Conservation (phyloP, 2,329 filamentous ascomycete genomes). For the Dothideomycetidae sp. region DNA sequence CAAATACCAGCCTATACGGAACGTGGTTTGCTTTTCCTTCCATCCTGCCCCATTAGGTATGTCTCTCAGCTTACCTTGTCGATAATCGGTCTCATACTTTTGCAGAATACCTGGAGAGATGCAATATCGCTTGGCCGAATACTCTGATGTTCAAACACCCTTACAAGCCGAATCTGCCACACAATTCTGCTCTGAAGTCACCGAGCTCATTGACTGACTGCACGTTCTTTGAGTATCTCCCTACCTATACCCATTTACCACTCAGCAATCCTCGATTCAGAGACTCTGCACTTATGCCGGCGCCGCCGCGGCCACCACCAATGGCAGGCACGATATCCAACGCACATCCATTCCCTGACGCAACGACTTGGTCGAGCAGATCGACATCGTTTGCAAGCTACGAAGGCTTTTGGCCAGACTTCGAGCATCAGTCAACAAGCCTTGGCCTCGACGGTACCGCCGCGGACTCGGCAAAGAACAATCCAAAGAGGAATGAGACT, state of each 20-base stretch:
- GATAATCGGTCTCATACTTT: too few relatives aligned
- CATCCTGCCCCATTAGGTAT: constrained; percentile 68
- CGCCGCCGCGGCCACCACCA: background rate
- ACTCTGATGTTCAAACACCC: constrained; percentile 20
- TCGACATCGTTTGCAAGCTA: constrained; percentile 2
- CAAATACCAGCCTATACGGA: constrained; percentile 51
- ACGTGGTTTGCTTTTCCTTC: constrained; percentile 66
- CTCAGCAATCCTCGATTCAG: constrained; percentile 1
- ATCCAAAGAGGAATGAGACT: constrained; percentile 9
- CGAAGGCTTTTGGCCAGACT: constrained; percentile 6
- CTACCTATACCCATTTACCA: background rate
- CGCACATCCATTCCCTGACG: background rate
- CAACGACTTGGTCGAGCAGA: background rate
- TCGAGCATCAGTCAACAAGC: constrained; percentile 4
- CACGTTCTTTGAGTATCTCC: background rate
- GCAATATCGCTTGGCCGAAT: constrained; percentile 69
- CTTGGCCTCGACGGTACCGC: background rate
- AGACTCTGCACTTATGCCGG: constrained; percentile 1
- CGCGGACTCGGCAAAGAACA: constrained; percentile 3
- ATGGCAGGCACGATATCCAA: background rate
- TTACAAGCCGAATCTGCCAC: constrained; percentile 12
- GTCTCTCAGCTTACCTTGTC: constrained; percentile 16
- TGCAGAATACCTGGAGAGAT: constrained; percentile 62
- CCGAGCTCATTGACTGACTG: constrained; percentile 5
- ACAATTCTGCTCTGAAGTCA: constrained; percentile 9